Conservation (phyloP, 345 rosid genomes). For the Cardamine resedifolia region DNA sequence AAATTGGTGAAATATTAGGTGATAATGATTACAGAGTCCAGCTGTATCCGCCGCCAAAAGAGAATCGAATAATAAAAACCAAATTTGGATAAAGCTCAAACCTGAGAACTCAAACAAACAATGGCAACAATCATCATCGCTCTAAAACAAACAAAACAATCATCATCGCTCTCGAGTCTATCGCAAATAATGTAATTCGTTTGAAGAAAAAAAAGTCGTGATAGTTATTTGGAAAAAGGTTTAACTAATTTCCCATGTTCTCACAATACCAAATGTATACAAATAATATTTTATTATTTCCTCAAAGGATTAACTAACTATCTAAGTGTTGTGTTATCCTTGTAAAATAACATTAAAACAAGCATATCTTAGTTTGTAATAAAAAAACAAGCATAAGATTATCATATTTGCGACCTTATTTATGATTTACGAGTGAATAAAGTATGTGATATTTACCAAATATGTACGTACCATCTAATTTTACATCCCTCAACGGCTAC, state of each 20-base stretch:
- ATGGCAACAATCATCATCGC: not conserved
- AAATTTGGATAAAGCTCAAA: slow-evolving; percentile 23
- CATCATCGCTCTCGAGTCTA: not conserved
- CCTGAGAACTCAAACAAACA: not conserved
- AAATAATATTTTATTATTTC: not conserved
- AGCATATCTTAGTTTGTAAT: not conserved
- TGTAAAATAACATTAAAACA: not conserved
- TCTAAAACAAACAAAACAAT: not conserved
- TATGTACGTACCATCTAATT: too few species aligned
- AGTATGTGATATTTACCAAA: not conserved
- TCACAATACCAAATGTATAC: not conserved
- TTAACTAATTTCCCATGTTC: not conserved
- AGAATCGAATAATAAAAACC: not conserved
- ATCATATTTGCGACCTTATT: not conserved
- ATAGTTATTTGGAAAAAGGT: not conserved
- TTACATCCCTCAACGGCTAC: not conserved
- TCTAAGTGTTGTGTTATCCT: not conserved
- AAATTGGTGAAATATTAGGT: too few species aligned
- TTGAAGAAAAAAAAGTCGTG: not conserved
- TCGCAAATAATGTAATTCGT: not conserved
- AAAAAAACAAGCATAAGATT: not conserved
- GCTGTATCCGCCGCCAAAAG: slow-evolving; percentile 36
- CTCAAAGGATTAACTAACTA: not conserved
- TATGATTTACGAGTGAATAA: not conserved
- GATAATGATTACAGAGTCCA: slow-evolving; percentile 15